phyloP scores from a whole-genome alignment of 495 filamentous ascomycete species.

The Neurospora sp. region DNA sequence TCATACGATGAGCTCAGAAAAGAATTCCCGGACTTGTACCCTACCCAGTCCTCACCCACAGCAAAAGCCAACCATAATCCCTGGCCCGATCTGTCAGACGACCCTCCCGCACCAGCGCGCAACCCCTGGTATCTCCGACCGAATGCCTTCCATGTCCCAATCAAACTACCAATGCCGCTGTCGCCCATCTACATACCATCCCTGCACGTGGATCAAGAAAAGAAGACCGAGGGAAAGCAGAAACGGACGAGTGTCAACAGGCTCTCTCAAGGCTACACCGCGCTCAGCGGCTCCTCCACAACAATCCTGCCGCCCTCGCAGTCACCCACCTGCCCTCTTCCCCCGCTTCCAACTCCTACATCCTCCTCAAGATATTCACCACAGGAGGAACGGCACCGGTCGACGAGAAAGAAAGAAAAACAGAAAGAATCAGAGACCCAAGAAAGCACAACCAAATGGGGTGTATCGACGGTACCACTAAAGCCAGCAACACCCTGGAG shows the following conservation, averaged over 20 bases:
- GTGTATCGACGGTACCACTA: not conserved
- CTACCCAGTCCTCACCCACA: not conserved
- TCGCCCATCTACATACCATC: not conserved
- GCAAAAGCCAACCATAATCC: slow-evolving; percentile 5
- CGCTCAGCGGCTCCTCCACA: not conserved
- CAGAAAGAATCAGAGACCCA: not conserved
- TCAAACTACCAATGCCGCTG: not conserved
- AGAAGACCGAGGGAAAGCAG: not conserved
- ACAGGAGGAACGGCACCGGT: not conserved
- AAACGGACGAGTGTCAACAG: not conserved
- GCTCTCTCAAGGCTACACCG: not conserved
- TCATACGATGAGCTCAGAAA: not conserved
- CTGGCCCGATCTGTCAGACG: slow-evolving; percentile 14
- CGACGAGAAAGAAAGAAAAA: not conserved
- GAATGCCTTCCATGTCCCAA: not conserved
- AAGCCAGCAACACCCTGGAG: not conserved
- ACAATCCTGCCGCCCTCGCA: not conserved
- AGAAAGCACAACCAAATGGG: too few relatives aligned
- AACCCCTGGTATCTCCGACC: not conserved
- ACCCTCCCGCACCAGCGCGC: not conserved
- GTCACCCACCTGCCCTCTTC: not conserved
- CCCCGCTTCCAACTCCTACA: not conserved
- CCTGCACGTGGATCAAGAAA: not conserved
- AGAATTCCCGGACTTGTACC: not conserved
- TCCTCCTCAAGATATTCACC: not conserved